Conservation (phyloP, 2,329 filamentous ascomycete genomes). For the Rutstroemia sp. region DNA sequence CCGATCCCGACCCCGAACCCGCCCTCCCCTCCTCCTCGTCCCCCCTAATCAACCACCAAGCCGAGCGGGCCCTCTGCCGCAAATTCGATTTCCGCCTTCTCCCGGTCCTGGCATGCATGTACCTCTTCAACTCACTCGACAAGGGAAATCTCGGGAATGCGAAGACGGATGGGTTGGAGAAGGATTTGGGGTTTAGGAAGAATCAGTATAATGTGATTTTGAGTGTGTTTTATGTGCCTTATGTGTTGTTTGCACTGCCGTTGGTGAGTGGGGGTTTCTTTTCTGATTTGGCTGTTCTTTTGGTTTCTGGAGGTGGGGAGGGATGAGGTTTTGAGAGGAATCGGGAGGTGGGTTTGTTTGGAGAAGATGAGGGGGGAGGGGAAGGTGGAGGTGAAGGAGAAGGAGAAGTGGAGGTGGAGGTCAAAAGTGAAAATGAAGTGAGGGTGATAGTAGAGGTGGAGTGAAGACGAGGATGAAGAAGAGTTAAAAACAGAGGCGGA, state of each 20-base stretch:
- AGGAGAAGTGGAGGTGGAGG: too few relatives aligned
- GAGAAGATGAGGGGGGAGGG: too few relatives aligned
- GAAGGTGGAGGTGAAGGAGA: too few relatives aligned
- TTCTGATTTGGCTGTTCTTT: too few relatives aligned
- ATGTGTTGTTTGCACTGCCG: conserved; percentile 61
- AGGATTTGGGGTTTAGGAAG: conserved; percentile 49
- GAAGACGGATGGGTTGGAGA: conserved; percentile 36
- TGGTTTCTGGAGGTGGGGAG: too few relatives aligned
- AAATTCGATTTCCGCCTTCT: conserved; percentile 38
- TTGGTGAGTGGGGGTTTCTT: conserved; percentile 31
- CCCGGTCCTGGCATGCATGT: conserved; percentile 36
- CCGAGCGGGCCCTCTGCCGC: conserved; percentile 24
- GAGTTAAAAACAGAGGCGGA: too few relatives aligned
- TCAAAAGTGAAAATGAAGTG: too few relatives aligned
- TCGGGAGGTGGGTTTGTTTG: too few relatives aligned
- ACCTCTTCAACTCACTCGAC: conserved; percentile 40
- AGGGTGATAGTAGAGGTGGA: too few relatives aligned
- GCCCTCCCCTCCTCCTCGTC: background rate
- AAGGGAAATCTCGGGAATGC: conserved; percentile 49
- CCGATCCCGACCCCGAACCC: background rate
- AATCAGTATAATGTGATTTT: conserved; percentile 64
- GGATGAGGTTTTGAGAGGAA: too few relatives aligned
- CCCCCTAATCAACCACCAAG: conserved; percentile 1
- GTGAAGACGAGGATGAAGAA: too few relatives aligned
- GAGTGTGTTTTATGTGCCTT: conserved; percentile 68